These are phyloP conservation scores for Rhizopogon sp. DNA, from an alignment of 768 basidiomycete genomes.

Conservation along the genomic window DNA sequence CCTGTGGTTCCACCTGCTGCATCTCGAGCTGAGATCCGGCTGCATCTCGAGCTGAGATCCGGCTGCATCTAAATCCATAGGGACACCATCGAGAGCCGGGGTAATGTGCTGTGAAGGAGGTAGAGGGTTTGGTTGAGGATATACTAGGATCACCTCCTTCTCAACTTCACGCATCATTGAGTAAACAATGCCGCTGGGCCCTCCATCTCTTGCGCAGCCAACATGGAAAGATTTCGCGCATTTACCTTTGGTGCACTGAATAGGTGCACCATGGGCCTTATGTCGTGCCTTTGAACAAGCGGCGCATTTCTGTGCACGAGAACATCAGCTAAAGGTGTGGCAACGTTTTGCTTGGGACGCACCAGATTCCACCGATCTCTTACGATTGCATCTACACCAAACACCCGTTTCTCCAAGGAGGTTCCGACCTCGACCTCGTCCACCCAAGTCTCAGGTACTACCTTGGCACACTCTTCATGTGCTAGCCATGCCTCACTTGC, in stretches of 20 bases:
- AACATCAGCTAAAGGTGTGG: not conserved
- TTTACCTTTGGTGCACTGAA: constrained; percentile 94
- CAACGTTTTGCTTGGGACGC: constrained; percentile 19
- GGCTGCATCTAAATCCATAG: not conserved
- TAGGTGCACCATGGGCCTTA: constrained; percentile 73
- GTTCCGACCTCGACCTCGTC: constrained; percentile 52
- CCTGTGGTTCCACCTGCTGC: constrained; percentile 13
- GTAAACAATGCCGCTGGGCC: constrained; percentile 51
- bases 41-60: not conserved
- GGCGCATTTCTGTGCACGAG: constrained; percentile 74
- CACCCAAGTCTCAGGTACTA: constrained; percentile 91
- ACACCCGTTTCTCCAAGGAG: constrained; percentile 48
- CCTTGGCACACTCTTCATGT: constrained; percentile 73
- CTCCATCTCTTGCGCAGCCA: constrained; percentile 71
- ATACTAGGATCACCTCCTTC: constrained; percentile 73
- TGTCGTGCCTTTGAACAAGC: constrained; percentile 66
- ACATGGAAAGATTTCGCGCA: constrained; percentile 93
- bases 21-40: not conserved
- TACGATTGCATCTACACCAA: constrained; percentile 84
- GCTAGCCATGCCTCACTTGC: constrained; percentile 56
- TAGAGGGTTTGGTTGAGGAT: constrained; percentile 22
- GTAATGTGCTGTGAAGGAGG: not conserved
- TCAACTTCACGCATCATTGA: constrained; percentile 63
- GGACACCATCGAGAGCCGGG: constrained; percentile 1
- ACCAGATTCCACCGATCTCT: constrained; percentile 94